Conservation (phyloP, 305 asterid genomes). For the Fraxinus platypoda region DNA sequence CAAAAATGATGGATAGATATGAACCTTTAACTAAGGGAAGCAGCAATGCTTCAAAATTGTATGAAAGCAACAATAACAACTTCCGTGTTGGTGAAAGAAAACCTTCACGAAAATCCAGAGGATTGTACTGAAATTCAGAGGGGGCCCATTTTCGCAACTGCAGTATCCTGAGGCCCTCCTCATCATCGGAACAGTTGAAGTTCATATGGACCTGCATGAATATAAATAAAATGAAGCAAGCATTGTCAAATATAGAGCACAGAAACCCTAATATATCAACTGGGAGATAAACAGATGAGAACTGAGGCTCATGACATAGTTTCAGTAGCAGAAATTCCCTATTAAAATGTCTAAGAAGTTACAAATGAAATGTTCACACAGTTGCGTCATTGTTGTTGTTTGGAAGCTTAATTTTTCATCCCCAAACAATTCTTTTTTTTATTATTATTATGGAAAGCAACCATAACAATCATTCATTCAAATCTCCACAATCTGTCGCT, state of each 20-base stretch:
- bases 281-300: neutral
- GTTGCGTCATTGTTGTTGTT: neutral
- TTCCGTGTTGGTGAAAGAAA: constrained; percentile 83
- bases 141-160: constrained; percentile 84
- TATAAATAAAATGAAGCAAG: neutral
- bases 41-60: constrained; percentile 62
- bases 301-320: neutral
- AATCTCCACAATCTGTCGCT: neutral
- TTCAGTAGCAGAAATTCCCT: neutral
- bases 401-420: neutral
- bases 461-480: neutral
- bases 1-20: constrained; percentile 5
- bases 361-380: neutral
- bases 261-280: neutral
- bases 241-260: neutral
- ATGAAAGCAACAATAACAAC: constrained; percentile 59
- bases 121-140: constrained; percentile 58
- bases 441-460: neutral
- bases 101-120: constrained; percentile 73
- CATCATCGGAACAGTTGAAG: constrained; percentile 35
- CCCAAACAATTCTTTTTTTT: neutral
- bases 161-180: constrained; percentile 61
- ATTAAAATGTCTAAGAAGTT: neutral
- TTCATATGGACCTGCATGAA: constrained; percentile 40
- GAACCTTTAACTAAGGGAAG: constrained; percentile 76